phyloP scores from a whole-genome alignment of 2,329 filamentous ascomycete species.

The Anthostomella pinea region DNA sequence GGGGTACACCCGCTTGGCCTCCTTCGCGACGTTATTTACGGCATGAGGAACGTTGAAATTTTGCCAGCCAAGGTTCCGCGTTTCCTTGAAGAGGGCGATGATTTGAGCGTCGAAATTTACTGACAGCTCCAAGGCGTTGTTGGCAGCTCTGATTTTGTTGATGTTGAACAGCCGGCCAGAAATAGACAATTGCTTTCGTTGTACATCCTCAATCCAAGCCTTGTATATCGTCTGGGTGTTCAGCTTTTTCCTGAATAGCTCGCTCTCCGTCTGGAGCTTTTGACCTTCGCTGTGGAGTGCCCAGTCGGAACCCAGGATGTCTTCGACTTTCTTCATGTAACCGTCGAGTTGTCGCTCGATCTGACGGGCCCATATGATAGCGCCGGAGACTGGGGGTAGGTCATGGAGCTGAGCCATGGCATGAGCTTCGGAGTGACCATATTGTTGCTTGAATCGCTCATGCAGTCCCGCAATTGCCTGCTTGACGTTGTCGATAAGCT shows the following conservation, averaged over 20 bases:
- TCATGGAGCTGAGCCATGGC: conserved; percentile 98
- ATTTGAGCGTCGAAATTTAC: conserved; percentile 98
- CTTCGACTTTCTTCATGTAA: conserved; percentile 99
- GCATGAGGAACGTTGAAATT: conserved; percentile 92
- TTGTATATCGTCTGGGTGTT: conserved; percentile 93
- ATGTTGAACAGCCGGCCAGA: conserved; percentile 91
- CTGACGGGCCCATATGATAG: conserved; percentile 96
- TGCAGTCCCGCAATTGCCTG: conserved; percentile 90
- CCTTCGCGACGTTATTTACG: conserved; percentile 93
- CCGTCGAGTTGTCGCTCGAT: conserved; percentile 93
- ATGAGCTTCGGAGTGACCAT: conserved; percentile 95
- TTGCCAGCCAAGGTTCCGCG: conserved; percentile 91
- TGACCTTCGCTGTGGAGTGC: conserved; percentile 90
- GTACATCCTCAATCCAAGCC: conserved; percentile 89
- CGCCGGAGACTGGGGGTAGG: conserved; percentile 90
- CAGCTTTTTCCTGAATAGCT: conserved; percentile 92
- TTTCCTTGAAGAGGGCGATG: conserved; percentile 98
- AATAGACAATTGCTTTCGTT: conserved; percentile 84
- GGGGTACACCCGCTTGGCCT: conserved; percentile 97
- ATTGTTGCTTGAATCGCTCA: conserved; percentile 97
- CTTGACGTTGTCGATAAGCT: conserved; percentile 97
- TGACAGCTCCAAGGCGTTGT: conserved; percentile 80
- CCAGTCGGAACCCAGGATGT: conserved; percentile 94
- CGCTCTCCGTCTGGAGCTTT: conserved; percentile 87
- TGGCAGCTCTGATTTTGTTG: conserved; percentile 80